Evolutionary conservation across 139 green algal species (phyloP).

Genomic region (Asterochloris erici): DNA sequence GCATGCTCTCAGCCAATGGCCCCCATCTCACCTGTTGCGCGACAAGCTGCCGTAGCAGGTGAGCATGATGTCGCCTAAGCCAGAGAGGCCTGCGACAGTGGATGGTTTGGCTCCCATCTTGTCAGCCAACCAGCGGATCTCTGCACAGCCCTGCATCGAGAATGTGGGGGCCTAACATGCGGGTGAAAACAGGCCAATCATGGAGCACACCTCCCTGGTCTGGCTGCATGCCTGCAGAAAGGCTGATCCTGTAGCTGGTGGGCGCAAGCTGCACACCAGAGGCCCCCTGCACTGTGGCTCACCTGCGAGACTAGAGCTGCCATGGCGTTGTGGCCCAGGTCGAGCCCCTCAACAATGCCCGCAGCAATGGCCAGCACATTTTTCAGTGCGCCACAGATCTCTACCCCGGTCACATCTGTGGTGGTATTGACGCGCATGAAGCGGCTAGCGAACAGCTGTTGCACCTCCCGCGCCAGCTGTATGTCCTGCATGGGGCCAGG

Average conservation of each 20-base stretch:
- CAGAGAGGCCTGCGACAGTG: constrained; percentile 88
- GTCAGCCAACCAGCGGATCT: constrained; percentile 93
- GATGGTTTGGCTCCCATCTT: constrained; percentile 90
- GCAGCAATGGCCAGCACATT: constrained; percentile 99
- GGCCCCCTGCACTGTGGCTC: not conserved
- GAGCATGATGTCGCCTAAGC: constrained; percentile 98
- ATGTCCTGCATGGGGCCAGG: constrained; percentile 39
- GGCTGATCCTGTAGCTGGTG: not conserved
- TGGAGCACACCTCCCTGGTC: not conserved
- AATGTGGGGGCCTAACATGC: not conserved
- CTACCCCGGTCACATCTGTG: constrained; percentile 92
- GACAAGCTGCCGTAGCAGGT: constrained; percentile 96
- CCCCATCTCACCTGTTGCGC: constrained; percentile 71
- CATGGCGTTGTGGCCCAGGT: constrained; percentile 95
- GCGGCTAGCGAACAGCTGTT: constrained; percentile 85
- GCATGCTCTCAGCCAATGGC: not conserved
- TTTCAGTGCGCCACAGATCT: constrained; percentile 97
- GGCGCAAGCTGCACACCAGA: not conserved
- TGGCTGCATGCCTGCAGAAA: not conserved
- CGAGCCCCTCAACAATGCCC: constrained; percentile 95
- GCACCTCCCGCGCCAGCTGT: constrained; percentile 45
- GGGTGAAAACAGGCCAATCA: not conserved
- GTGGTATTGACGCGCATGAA: constrained; percentile 92
- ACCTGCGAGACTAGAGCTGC: constrained; percentile 81
- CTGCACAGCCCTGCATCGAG: constrained; percentile 59